A percentile compares a stretch with the other conserved stretches of the same genome.
Evolutionary conservation across 1,139 yeast species (phyloP).

Genomic region (Arxiozyma telluris): DNA sequence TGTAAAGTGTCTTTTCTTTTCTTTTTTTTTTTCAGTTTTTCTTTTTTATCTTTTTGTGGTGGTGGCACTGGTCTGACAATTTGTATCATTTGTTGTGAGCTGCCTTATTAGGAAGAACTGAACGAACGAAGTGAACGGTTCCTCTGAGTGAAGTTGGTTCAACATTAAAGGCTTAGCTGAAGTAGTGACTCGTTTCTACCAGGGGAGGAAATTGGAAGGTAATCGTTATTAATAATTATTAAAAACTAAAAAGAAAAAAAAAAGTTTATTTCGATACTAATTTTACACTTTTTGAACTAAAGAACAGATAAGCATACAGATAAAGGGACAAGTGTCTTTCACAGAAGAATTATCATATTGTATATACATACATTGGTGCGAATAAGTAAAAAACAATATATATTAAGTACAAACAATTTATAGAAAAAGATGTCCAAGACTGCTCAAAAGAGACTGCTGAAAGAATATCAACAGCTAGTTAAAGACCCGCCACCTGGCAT

Average conservation of each 20-base stretch:
- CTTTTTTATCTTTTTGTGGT: no score
- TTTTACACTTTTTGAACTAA: no score
- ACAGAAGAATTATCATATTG: background rate
- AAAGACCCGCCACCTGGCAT: constrained; percentile 92
- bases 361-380: no score
- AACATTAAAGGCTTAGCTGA: no score
- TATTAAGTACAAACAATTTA: background rate
- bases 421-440: constrained; percentile 36
- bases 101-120: background rate
- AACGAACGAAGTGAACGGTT: background rate
- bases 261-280: no score
- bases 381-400: background rate
- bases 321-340: background rate
- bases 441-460: constrained; percentile 76
- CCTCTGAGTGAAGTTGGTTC: background rate
- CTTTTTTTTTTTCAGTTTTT: no score
- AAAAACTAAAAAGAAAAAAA: background rate
- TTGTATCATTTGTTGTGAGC: background rate
- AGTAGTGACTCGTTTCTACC: background rate
- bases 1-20: background rate
- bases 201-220: background rate
- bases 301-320: background rate
- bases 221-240: background rate
- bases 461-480: constrained; percentile 79
- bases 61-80: background rate